Percentiles rank a stretch among this genome's conserved stretches.
These are phyloP conservation scores for Phoma sp. DNA, from an alignment of 2,329 filamentous ascomycete genomes.

Conservation along the genomic window DNA sequence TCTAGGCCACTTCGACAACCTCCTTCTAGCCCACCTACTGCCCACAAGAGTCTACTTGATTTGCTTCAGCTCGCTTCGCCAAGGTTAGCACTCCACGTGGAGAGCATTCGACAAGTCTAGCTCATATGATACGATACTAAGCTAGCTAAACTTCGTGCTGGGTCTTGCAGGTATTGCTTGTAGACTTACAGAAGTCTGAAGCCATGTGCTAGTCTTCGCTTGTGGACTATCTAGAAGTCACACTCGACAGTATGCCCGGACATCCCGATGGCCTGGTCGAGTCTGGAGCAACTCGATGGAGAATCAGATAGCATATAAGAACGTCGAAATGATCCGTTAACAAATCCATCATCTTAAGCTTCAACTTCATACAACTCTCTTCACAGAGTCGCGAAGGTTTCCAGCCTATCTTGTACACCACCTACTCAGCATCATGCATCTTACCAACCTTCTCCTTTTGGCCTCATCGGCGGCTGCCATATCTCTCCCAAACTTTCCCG, in stretches of 20 bases:
- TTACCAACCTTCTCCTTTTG: conserved; percentile 21
- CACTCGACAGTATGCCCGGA: not conserved
- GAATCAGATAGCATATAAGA: not conserved
- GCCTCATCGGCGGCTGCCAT: conserved; percentile 24
- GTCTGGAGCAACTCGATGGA: not conserved
- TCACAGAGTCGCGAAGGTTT: not conserved
- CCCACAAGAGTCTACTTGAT: not conserved
- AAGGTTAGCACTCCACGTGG: not conserved
- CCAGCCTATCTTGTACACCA: no score
- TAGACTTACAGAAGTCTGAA: not conserved
- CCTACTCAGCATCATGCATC: conserved; percentile 20
- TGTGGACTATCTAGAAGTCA: not conserved
- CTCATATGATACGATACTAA: not conserved
- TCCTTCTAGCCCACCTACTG: not conserved
- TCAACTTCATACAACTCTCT: not conserved
- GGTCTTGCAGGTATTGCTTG: conserved; percentile 1
- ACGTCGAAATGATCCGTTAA: not conserved
- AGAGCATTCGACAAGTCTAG: not conserved
- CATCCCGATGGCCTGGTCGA: not conserved
- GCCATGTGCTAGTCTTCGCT: not conserved
- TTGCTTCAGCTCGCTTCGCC: not conserved
- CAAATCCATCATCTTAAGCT: not conserved
- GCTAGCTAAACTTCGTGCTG: conserved; percentile 6
- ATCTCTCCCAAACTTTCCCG: conserved; percentile 21
- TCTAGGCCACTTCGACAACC: not conserved